Evolutionary conservation across 2,329 filamentous ascomycete species (phyloP), one percentile per base, ranked within the genome.

Genomic region (Pestalotiopsis fici): DNA sequence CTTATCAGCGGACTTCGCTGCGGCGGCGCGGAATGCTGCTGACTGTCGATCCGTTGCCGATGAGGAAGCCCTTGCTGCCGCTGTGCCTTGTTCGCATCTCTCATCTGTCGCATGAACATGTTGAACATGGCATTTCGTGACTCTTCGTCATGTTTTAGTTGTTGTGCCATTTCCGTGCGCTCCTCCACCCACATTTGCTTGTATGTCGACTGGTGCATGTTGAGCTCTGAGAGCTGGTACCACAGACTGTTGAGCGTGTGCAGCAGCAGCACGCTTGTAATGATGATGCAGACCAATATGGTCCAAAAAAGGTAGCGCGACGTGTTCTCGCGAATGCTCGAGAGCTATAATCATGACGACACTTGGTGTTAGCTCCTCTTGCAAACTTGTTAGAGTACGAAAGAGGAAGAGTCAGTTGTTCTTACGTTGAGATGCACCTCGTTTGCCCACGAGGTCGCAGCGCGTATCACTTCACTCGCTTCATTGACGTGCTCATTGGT

Each of bases 221-320:
- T 67, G 35, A 67, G 61, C 28, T 67, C 66, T 7, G 11, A 11
- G 21, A 67, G 66, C 39, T 64, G 55, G 55, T 65, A 59, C 5
- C 27, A 64, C 7, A 67, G 55, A 12, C 39, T 50, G 61, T 67
- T 67, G 21, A 67, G 61, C 1, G 66, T 65, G 35, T 56, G 63
- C 35, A 67, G 55, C 27, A 62, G 39, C 27, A 56, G 35, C 5
- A 59, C 12, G 21, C 18, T 28, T 1, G 43, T 64, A 27, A 43
- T 61, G 27, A 54, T 60, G 11, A 39, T 56, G 37, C 54, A 47
- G 37, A 43, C 47, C 11, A 67, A 35, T 27, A 64, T 57, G 37
- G 62, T 65, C 62, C 66, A 67, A 61, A 67, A 67, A 35, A 67
- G 63, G 66, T 65, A 27, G 28, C 63, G 66, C 37, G 27, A 65